These are phyloP conservation scores for Podospora pseudocomata DNA, from an alignment of 495 filamentous ascomycete genomes.

Conservation along the genomic window DNA sequence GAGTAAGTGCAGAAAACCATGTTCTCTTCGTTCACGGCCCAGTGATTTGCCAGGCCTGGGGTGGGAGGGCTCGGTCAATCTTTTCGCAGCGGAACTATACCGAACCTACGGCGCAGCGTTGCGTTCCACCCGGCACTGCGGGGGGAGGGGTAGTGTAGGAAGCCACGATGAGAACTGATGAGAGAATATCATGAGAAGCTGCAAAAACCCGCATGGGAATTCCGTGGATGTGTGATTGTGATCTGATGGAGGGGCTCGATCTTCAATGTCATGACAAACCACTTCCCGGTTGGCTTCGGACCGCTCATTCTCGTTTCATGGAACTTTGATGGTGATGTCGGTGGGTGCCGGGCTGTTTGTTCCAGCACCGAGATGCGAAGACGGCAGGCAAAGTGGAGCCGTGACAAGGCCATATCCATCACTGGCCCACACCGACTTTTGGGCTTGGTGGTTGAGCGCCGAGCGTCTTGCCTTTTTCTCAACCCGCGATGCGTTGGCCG, in stretches of 20 bases:
- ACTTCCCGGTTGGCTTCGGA: background rate
- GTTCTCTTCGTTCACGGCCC: conserved; percentile 8
- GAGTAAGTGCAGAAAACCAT: conserved; percentile 14
- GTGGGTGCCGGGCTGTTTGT: background rate
- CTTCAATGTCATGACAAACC: background rate
- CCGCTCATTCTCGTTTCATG: background rate
- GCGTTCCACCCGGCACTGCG: conserved; percentile 4
- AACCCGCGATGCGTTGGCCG: conserved; percentile 25
- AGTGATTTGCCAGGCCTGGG: background rate
- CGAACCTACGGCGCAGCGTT: background rate
- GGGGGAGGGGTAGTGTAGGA: background rate
- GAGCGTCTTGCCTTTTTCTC: background rate
- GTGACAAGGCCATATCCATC: conserved; percentile 1
- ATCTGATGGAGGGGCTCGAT: background rate
- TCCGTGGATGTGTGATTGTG: background rate
- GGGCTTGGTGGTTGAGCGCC: conserved; percentile 9
- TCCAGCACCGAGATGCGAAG: background rate
- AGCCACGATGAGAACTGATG: background rate
- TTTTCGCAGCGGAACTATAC: conserved; percentile 9
- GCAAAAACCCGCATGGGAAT: background rate
- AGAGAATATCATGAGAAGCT: background rate
- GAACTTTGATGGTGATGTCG: background rate
- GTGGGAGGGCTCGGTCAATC: conserved; percentile 9
- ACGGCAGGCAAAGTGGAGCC: conserved; percentile 4
- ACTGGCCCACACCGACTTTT: conserved; percentile 36